Evolutionary conservation across 1,139 yeast species (phyloP), one percentile per base, ranked within the genome.

Genomic region (Candida frijolesensis): DNA sequence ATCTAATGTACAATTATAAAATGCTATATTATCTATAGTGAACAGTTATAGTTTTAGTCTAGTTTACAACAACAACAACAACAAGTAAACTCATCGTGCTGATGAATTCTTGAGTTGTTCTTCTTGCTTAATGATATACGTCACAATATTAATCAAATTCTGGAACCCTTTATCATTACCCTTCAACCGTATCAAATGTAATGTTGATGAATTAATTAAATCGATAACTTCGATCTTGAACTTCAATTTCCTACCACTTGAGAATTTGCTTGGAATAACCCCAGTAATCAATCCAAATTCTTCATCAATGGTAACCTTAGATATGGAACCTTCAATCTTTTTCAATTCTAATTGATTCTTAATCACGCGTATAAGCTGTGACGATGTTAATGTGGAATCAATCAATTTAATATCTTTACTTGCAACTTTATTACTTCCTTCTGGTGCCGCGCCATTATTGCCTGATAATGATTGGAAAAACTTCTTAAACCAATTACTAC

Each of bases 141-240:
- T 57, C 22, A 76, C 78, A 57, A 84, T 86, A 30, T 70, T 71
- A 15, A 76, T 74, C 57, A 87, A 71, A 60, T 80, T 83, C 44
- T 67, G 73, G 64, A 86, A 84, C 16, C 87, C 82, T 64, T 80
- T 83, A n/a, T 76, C 71, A n/a, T 87, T 82, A n/a, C 94, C 94
- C 57, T 80, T 82, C 39, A 78, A 69, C 64, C 82, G 83, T 43
- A 74, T 75, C 55, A 86, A 75, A 52, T 78, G 79, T 48, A 85
- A 70, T 38, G 79, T 76, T 43, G 88, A 80, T 10, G 74, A 57
- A 47, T 66, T 66, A 40, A 68, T 67, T 54, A 72, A 64, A 51
- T 70, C 77, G 44, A 76, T 67, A 19, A 79, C 70, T 50, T 68
- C 76, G 42, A 81, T 77, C 57, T 70, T 72, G 59, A 81, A 81